Conservation (phyloP, 257 asterid genomes). For the Nicotiana knightiana region DNA sequence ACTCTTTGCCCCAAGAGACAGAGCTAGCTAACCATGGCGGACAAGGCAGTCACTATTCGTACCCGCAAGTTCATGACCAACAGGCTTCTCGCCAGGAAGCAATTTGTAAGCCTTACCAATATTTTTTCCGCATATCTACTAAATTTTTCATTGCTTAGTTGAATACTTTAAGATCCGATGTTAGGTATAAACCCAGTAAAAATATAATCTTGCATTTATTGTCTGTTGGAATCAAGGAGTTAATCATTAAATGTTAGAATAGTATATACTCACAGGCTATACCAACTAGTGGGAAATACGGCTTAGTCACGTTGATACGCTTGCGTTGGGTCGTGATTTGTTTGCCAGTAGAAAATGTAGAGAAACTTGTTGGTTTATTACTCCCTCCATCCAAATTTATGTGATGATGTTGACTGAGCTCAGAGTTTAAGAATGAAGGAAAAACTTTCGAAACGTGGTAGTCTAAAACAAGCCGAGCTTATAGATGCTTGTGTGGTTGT, state of each 20-base stretch:
- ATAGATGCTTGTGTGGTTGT: too few relatives aligned
- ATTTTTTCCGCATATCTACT: background rate
- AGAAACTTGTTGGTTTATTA: background rate
- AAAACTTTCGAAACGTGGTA: too few relatives aligned
- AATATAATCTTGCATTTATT: background rate
- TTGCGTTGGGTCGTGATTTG: background rate
- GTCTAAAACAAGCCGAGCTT: too few relatives aligned
- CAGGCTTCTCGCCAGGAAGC: conserved; percentile 19
- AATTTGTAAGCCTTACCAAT: conserved; percentile 5
- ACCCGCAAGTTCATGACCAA: conserved; percentile 25
- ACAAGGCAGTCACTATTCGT: conserved; percentile 18
- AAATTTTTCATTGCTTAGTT: background rate
- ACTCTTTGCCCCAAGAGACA: background rate
- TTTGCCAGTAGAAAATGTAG: background rate
- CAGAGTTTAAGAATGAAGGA: too few relatives aligned
- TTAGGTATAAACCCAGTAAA: background rate
- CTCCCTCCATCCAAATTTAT: too few relatives aligned
- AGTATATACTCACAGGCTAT: background rate
- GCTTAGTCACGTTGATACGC: background rate
- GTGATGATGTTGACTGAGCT: too few relatives aligned
- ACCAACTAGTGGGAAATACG: background rate
- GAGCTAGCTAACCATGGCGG: conserved; percentile 12
- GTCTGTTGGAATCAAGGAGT: background rate
- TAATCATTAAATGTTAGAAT: background rate
- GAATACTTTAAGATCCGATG: background rate